Percentiles rank a stretch among this genome's conserved stretches.
phyloP scores from a whole-genome alignment of 176 grass and related monocot species.

The Typha latifolia region DNA sequence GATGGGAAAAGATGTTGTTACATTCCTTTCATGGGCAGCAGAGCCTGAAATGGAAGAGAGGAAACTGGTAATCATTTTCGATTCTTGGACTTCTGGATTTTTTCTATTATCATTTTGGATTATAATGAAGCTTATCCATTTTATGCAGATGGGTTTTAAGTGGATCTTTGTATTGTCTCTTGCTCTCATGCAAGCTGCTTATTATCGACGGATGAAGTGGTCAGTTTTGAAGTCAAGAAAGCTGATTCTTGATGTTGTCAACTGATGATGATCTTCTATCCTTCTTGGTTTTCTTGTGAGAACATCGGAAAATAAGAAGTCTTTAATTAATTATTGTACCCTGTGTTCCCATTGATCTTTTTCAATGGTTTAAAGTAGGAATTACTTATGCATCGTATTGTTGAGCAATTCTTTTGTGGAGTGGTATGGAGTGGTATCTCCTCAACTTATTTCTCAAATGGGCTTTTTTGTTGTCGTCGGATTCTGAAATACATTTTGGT shows the following conservation, averaged over 20 bases:
- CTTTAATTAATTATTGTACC: neutral
- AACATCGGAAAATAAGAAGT: neutral
- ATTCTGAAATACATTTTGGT: too few relatives aligned
- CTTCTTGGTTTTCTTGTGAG: neutral
- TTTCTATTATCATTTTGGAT: conserved; percentile 12
- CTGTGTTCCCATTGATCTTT: neutral
- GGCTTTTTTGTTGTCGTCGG: too few relatives aligned
- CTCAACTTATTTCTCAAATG: neutral
- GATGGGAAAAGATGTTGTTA: conserved; percentile 96
- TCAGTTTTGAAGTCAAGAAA: conserved; percentile 80
- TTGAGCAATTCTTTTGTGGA: neutral
- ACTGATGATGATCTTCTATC: conserved; percentile 47
- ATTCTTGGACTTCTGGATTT: conserved; percentile 1
- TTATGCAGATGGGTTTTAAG: conserved; percentile 73
- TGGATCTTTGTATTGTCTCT: conserved; percentile 98
- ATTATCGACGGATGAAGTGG: conserved; percentile 99
- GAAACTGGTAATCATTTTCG: conserved; percentile 58
- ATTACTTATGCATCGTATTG: neutral
- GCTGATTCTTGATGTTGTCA: conserved; percentile 85
- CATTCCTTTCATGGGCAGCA: conserved; percentile 95
- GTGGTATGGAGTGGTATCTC: neutral
- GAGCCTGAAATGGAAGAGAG: conserved; percentile 99
- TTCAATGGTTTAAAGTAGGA: neutral
- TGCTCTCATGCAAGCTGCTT: conserved; percentile 92
- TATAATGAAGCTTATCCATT: neutral